Evolutionary conservation across 1,284 basidiomycete species (phyloP), one percentile per base, ranked within the genome.

Genomic region (Cutaneotrichosporon spelunceum): DNA sequence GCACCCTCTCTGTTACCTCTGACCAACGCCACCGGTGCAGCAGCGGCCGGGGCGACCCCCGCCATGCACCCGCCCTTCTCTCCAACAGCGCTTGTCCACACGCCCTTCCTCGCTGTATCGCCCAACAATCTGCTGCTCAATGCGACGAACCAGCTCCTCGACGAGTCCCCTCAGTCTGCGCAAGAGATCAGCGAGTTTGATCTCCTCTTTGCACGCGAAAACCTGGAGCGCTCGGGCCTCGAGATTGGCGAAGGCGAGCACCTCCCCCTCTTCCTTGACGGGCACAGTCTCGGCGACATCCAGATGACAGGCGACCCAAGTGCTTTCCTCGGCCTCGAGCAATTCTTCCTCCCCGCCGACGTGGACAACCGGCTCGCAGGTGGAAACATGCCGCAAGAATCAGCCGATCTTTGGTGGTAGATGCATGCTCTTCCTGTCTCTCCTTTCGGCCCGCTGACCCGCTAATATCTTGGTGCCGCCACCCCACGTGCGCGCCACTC

Each of bases 241-340:
- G 64, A 66, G 19, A 57, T 79, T 30, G 67, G 69, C 39, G 76
- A 78, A 36, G 74, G 75, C 19, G 72, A 75, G 60, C 70, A 75
- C 39, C 63, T 79, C 30, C 77, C 77, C 24, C 65, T 79, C 70
- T 79, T 79, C 68, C 64, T 79, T 10, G 77, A 79, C 56, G 78
- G 77, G 1, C 75, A 78, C 53, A 74, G 72, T 8, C 68, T 79
- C 13, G 78, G 78, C 2, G 65, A 65, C 30, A 64, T 62, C 8
- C 53, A 64, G 21, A 67, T 59, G 29, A 65, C 66, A 29, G 72
- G 68, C 5, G 77, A 77, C 56, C 73, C 72, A 55, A 72, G 73
- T 3, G 70, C 74, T 5, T 73, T 74, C 53, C 66, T 78, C 7
- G 79, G 79, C 1, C 69, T 80, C 53, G 79, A 80, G 60, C 67